A percentile compares a stretch with the other conserved stretches of the same genome.
Evolutionary conservation across 2,329 filamentous ascomycete species (phyloP).

Genomic region (Fusarium falciforme): DNA sequence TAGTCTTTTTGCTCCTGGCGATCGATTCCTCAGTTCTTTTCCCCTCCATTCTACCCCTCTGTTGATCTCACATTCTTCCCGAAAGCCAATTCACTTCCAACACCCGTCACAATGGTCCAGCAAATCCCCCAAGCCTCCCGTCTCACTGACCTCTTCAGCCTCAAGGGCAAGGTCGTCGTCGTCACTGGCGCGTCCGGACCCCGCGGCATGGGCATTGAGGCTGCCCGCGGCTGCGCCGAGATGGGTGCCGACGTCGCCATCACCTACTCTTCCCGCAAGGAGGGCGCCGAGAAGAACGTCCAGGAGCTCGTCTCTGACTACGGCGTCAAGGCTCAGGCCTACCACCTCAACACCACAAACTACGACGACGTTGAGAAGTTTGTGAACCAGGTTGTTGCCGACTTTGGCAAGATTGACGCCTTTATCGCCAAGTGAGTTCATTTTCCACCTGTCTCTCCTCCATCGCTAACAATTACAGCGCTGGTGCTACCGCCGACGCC

Average conservation of each 20-base stretch:
- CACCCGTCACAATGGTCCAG: slow-evolving; percentile 61
- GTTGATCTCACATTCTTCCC: slow-evolving; percentile 1
- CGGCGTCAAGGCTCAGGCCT: slow-evolving; percentile 73
- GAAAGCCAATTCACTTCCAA: neutral
- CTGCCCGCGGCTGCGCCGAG: slow-evolving; percentile 77
- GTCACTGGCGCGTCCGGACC: slow-evolving; percentile 77
- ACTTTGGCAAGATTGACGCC: slow-evolving; percentile 80
- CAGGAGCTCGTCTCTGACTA: slow-evolving; percentile 73
- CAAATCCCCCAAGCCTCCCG: slow-evolving; percentile 66
- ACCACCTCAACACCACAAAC: slow-evolving; percentile 69
- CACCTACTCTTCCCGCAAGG: slow-evolving; percentile 78
- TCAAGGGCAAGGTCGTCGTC: slow-evolving; percentile 79
- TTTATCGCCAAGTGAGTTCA: slow-evolving; percentile 77
- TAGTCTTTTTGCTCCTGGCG: slow-evolving; percentile 14
- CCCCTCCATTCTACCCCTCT: slow-evolving; percentile 7
- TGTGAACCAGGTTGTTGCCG: slow-evolving; percentile 72
- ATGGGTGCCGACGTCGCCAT: slow-evolving; percentile 77
- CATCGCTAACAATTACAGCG: slow-evolving; percentile 46
- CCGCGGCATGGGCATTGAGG: slow-evolving; percentile 76
- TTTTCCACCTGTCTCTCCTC: neutral
- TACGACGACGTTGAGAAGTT: slow-evolving; percentile 63
- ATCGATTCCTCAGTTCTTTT: neutral
- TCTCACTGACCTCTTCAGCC: slow-evolving; percentile 75
- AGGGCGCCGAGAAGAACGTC: slow-evolving; percentile 74
- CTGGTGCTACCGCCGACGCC: slow-evolving; percentile 75